Percentiles rank a stretch among this genome's conserved stretches.
Evolutionary conservation across 176 grass and related monocot genomes (phyloP).

Genomic region (Bromus sterilis): DNA sequence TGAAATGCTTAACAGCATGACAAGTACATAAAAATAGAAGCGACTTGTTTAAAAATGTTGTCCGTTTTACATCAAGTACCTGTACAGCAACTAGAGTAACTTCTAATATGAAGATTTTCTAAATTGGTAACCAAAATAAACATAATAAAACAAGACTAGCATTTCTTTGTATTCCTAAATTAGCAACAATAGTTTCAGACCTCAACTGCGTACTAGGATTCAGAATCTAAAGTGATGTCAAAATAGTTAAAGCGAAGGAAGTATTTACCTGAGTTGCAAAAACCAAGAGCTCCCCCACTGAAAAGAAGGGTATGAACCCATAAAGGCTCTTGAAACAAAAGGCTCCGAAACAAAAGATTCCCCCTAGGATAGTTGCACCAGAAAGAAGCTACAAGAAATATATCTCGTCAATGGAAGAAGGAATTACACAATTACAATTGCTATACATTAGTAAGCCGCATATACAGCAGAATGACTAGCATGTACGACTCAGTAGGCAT

Average conservation of each 20-base stretch:
- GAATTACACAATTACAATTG: neutral
- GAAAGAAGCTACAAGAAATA: constrained; percentile 73
- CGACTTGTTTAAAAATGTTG: neutral
- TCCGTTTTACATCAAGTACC: neutral
- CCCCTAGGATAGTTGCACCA: constrained; percentile 81
- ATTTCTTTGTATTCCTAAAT: neutral
- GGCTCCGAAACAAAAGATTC: constrained; percentile 89
- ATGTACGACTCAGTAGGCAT: neutral
- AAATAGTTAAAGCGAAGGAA: neutral
- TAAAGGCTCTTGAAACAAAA: constrained; percentile 99
- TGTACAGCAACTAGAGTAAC: neutral
- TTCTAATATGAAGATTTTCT: neutral
- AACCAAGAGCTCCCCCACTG: constrained; percentile 77
- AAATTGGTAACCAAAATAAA: neutral
- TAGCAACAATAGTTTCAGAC: neutral
- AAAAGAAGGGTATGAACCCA: constrained; percentile 85
- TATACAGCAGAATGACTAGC: neutral
- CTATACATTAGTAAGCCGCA: neutral
- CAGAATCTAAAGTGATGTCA: neutral
- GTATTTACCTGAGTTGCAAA: constrained; percentile 90
- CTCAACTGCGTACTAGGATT: neutral
- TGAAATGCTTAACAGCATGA: neutral
- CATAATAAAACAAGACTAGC: neutral
- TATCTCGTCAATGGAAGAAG: neutral
- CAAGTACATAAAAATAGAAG: neutral